phyloP scores from a whole-genome alignment of 495 filamentous ascomycete species.

The Hypoxylon lienhwacheense region DNA sequence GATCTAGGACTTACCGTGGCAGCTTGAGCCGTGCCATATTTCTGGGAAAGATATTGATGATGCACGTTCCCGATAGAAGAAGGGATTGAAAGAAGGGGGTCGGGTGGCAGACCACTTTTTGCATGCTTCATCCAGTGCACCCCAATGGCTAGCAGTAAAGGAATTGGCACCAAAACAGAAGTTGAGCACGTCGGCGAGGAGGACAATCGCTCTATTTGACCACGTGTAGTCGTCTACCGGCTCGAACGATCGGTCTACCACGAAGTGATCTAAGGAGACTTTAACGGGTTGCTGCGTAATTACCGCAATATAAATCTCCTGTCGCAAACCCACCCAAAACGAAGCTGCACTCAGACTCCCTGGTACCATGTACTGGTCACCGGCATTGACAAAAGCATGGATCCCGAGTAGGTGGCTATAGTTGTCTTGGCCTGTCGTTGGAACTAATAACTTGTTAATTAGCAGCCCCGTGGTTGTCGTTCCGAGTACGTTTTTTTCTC shows the following conservation, averaged over 20 bases:
- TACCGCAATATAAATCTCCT: constrained; percentile 60
- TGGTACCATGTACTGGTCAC: constrained; percentile 40
- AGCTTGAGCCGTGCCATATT: constrained; percentile 51
- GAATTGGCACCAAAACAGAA: constrained; percentile 49
- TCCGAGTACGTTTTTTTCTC: constrained; percentile 12
- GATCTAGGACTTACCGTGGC: constrained; percentile 45
- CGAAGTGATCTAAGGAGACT: constrained; percentile 44
- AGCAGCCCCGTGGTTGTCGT: not conserved
- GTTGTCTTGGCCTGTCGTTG: constrained; percentile 43
- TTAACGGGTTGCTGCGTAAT: constrained; percentile 51
- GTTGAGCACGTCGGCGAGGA: constrained; percentile 57
- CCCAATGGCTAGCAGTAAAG: constrained; percentile 37
- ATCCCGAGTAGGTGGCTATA: constrained; percentile 56
- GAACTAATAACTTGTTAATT: constrained; percentile 36
- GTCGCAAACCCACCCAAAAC: constrained; percentile 61
- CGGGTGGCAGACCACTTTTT: constrained; percentile 40
- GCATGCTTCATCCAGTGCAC: constrained; percentile 37
- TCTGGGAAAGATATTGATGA: constrained; percentile 44
- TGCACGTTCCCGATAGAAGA: constrained; percentile 37
- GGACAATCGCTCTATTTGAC: constrained; percentile 57
- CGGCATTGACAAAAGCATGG: constrained; percentile 50
- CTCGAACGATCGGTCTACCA: constrained; percentile 49
- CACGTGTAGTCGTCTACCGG: constrained; percentile 51
- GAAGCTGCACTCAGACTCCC: constrained; percentile 52
- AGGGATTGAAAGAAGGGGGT: constrained; percentile 45